Evolutionary conservation across 345 rosid species (phyloP).

Genomic region (Salix udensis): DNA sequence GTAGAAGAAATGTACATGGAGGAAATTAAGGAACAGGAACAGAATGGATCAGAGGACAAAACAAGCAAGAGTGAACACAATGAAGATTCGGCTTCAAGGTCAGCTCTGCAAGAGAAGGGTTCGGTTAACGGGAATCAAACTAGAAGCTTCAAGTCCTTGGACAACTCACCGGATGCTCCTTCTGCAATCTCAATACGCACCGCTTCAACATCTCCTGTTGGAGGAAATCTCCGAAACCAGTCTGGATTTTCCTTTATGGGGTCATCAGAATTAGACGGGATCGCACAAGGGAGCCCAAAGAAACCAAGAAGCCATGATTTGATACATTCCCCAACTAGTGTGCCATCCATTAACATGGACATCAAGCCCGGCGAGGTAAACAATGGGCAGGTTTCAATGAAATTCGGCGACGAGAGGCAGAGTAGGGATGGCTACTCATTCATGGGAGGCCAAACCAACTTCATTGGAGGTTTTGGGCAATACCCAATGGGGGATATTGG

Average conservation of each 20-base stretch:
- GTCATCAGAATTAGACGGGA: constrained; percentile 68
- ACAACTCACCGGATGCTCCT: constrained; percentile 26
- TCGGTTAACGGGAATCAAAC: constrained; percentile 29
- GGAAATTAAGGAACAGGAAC: constrained; percentile 77
- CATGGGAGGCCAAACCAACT: constrained; percentile 63
- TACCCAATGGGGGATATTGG: constrained; percentile 85
- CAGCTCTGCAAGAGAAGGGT: constrained; percentile 47
- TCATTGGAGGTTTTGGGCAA: constrained; percentile 79
- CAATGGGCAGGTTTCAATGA: constrained; percentile 48
- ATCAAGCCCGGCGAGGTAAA: constrained; percentile 42
- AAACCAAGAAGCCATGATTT: constrained; percentile 52
- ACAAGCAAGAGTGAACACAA: constrained; percentile 53
- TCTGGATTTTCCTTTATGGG: constrained; percentile 58
- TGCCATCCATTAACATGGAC: constrained; percentile 44
- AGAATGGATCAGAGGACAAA: constrained; percentile 59
- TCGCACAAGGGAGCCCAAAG: constrained; percentile 77
- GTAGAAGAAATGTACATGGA: constrained; percentile 96
- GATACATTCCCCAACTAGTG: constrained; percentile 43
- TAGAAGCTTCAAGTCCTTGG: constrained; percentile 35
- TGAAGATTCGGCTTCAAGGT: constrained; percentile 60
- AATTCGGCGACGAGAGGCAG: constrained; percentile 57
- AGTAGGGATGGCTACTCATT: constrained; percentile 70
- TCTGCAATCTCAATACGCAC: constrained; percentile 48
- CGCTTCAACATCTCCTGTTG: constrained; percentile 42
- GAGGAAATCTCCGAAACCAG: constrained; percentile 41